Evolutionary conservation across 2,329 filamentous ascomycete species (phyloP).

Genomic region (Helotiales sp.): DNA sequence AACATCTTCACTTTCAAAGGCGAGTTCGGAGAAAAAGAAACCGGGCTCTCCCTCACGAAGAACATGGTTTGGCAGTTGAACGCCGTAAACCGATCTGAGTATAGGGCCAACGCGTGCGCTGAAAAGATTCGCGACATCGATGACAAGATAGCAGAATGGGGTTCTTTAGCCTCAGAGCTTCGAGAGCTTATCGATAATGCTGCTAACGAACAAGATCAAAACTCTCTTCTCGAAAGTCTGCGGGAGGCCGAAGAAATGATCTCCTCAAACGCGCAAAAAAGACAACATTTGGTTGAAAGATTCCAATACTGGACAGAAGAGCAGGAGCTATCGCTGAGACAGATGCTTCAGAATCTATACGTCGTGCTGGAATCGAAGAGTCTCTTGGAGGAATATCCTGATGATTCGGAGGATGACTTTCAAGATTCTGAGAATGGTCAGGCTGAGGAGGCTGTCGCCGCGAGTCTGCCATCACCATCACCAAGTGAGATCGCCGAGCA

Average conservation of each 20-base stretch:
- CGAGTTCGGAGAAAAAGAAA: background rate
- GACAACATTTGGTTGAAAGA: background rate
- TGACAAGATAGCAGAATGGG: background rate
- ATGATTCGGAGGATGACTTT: background rate
- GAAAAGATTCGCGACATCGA: background rate
- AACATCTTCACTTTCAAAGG: background rate
- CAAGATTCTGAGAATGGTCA: background rate
- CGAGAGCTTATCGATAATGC: background rate
- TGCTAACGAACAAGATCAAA: background rate
- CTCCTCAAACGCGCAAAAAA: background rate
- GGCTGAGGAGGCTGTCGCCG: background rate
- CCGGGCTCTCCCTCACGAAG: background rate
- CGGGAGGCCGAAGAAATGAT: background rate
- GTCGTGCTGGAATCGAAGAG: background rate
- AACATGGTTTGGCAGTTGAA: slow-evolving; percentile 10
- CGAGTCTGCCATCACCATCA: background rate
- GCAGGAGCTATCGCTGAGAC: background rate
- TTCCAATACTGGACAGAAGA: background rate
- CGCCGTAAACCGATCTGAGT: background rate
- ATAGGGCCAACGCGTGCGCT: background rate
- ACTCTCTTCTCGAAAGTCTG: background rate
- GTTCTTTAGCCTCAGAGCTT: background rate
- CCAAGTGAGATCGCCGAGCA: background rate
- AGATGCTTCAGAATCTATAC: background rate
- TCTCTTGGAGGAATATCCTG: background rate